Conservation (phyloP, 305 asterid species). For the Rubia tinctorum region DNA sequence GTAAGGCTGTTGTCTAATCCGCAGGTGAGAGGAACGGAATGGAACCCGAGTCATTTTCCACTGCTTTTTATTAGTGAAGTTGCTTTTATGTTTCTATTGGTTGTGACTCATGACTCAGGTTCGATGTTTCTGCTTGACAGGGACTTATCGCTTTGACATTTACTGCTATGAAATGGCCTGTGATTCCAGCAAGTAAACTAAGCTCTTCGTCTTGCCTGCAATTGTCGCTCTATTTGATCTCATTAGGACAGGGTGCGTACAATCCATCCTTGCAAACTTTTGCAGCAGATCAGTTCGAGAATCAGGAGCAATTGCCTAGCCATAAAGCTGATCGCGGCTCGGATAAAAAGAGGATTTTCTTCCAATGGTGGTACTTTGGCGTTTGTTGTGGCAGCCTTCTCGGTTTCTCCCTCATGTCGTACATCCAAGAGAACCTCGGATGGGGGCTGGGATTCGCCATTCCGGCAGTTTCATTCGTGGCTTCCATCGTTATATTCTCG, state of each 20-base stretch:
- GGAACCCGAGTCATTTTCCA: constrained; percentile 37
- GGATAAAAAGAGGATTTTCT: constrained; percentile 54
- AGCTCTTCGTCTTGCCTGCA: constrained; percentile 45
- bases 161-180: constrained; percentile 58
- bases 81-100: neutral
- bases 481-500: constrained; percentile 49
- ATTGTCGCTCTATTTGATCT: constrained; percentile 64
- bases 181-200: constrained; percentile 29
- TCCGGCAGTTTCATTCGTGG: constrained; percentile 57
- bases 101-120: neutral
- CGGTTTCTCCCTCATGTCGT: constrained; percentile 77
- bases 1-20: neutral
- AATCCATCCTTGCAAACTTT: constrained; percentile 94
- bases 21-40: constrained; percentile 12
- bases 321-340: constrained; percentile 23
- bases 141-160: constrained; percentile 82
- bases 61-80: constrained; percentile 11
- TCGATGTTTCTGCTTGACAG: constrained; percentile 25
- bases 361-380: constrained; percentile 94
- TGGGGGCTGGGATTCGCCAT: constrained; percentile 95
- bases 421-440: constrained; percentile 75
- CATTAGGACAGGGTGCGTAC: constrained; percentile 77
- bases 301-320: constrained; percentile 42
- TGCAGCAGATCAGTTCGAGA: constrained; percentile 76
- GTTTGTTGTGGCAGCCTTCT: constrained; percentile 81